phyloP scores from a whole-genome alignment of 2,329 filamentous ascomycete genomes.

The Fusarium globosum region DNA sequence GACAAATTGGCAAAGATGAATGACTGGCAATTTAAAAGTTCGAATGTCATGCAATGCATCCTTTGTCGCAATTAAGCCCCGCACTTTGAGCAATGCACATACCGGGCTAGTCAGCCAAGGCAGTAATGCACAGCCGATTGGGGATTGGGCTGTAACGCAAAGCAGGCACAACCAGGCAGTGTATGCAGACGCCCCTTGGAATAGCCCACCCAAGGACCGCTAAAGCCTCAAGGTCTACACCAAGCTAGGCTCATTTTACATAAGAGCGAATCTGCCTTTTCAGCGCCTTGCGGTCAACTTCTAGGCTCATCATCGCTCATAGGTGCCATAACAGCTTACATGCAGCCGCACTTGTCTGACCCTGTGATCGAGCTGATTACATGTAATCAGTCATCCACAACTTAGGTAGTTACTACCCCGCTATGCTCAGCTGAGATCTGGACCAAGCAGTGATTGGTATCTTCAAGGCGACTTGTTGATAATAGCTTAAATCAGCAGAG shows the following conservation, averaged over 20 bases:
- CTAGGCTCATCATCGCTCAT: background rate
- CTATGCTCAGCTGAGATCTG: background rate
- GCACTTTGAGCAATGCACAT: background rate
- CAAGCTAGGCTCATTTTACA: background rate
- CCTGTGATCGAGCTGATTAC: background rate
- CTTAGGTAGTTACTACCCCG: too few relatives aligned
- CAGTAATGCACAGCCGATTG: background rate
- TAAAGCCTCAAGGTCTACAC: background rate
- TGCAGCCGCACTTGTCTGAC: background rate
- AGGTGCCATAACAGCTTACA: accelerated
- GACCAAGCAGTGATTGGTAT: background rate
- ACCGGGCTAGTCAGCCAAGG: background rate
- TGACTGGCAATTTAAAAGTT: background rate
- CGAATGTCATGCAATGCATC: accelerated
- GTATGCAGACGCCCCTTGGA: background rate
- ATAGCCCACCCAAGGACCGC: background rate
- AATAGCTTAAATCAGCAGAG: too few relatives aligned
- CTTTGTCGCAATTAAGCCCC: accelerated
- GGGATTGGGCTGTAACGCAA: background rate
- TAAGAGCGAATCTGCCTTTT: background rate
- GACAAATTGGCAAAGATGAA: accelerated
- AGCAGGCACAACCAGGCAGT: background rate
- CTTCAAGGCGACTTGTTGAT: too few relatives aligned
- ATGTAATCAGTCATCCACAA: accelerated
- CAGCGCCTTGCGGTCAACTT: background rate